Evolutionary conservation across 768 basidiomycete genomes (phyloP), one percentile per base, ranked within the genome.

Genomic region (Boletus sp.): DNA sequence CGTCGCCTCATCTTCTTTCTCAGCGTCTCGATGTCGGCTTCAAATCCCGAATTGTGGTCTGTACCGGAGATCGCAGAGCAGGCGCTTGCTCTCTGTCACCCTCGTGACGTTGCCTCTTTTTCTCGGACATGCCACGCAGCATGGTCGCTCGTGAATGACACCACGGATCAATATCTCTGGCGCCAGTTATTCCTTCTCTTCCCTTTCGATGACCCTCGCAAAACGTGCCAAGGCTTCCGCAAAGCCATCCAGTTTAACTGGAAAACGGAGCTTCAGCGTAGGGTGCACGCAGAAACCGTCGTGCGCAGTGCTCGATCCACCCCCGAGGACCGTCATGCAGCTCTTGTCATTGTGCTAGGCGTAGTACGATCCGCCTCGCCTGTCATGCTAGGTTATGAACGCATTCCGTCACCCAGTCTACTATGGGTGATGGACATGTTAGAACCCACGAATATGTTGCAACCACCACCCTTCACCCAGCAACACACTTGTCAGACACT

Each of bases 121-220:
- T 74, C 85, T 14, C 74, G 75, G 65, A 82, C 84, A 46, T 87
- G 83, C 64, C 75, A 74, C 20, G 62, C 71, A 8, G 79, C 83
- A 15, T 73, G 73, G 61, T 63, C 66, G 40, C 70, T 88, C 46
- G 77, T 88, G 44, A 81, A 84, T 64, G 67, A 73, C 20, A 57
- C 75, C 32, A 57, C 73, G 30, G 84, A 87, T 71, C 79, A 80
- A 47, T 81, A 83, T 65, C 77, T 92, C 40, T 92, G 88, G 88
- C 83, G 84, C 52, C 74, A 80, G 51, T 74, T 90, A 50, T 89
- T 86, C 70, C 79, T 87, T 39, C 54, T 57, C 8, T 70, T 71
- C 47, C 77, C 80, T 7, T 90, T 89, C 68, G 90, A 91, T 65
- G 82, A 87, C 63, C 86, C 86, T n/a, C 75, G 82, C 15, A 55